These are phyloP conservation scores for Orbilia oligospora DNA, from an alignment of 2,329 filamentous ascomycete genomes.

Conservation along the genomic window DNA sequence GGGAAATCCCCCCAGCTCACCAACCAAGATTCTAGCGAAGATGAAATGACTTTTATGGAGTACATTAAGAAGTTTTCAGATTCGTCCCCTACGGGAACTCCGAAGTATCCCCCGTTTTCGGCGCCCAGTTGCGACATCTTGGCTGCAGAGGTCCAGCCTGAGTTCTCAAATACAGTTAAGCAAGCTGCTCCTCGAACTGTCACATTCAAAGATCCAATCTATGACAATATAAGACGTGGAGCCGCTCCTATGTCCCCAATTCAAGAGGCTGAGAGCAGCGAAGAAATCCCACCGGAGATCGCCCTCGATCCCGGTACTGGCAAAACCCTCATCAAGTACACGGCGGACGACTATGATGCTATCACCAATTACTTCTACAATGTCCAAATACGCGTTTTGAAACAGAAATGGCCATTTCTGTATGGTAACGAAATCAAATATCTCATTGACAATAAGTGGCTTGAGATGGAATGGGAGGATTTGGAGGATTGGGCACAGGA, in stretches of 20 bases:
- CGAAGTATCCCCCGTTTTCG: neutral
- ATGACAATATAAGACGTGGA: neutral
- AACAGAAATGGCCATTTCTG: constrained; percentile 54
- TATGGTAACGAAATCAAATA: constrained; percentile 37
- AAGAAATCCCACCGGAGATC: neutral
- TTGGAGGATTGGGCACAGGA: constrained; percentile 50
- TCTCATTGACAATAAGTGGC: constrained; percentile 51
- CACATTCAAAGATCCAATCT: constrained; percentile 18
- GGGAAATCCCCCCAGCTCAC: neutral
- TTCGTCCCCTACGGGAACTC: constrained; percentile 14
- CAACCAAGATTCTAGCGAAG: constrained; percentile 45
- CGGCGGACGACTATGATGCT: constrained; percentile 38
- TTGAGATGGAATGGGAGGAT: constrained; percentile 58
- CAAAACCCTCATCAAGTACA: constrained; percentile 21
- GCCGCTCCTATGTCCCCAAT: neutral
- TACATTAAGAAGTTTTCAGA: constrained; percentile 52
- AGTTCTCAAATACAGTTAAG: neutral
- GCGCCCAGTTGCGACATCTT: neutral
- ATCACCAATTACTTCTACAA: constrained; percentile 55
- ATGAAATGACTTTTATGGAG: constrained; percentile 54
- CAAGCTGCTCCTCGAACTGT: constrained; percentile 33
- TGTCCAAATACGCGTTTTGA: constrained; percentile 29
- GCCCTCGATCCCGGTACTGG: neutral
- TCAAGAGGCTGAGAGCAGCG: neutral
- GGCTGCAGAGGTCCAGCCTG: constrained; percentile 1